Evolutionary conservation across 441 rosid species (phyloP).

Genomic region (Rhodomyrtus psidioides): DNA sequence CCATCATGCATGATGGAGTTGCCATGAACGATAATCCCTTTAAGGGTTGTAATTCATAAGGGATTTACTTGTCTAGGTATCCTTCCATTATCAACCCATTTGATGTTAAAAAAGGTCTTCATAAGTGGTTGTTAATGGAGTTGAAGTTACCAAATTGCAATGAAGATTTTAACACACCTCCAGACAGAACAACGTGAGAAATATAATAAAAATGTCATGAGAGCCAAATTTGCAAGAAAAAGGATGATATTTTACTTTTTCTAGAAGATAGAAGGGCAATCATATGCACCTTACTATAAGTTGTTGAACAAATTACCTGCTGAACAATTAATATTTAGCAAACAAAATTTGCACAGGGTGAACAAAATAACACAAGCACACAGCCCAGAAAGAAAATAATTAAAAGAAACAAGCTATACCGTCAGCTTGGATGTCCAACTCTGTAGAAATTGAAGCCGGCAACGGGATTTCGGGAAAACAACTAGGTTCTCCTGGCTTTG

Average conservation of each 20-base stretch:
- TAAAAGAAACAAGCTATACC: conserved; percentile 21
- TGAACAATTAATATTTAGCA: neutral
- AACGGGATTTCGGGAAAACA: conserved; percentile 27
- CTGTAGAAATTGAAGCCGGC: conserved; percentile 11
- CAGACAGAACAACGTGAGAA: neutral
- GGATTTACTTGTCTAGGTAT: neutral
- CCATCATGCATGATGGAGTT: too few species aligned
- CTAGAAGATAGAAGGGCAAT: neutral
- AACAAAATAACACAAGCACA: neutral
- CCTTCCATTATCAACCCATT: neutral
- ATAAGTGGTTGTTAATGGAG: too few species aligned
- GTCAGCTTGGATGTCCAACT: conserved; percentile 30
- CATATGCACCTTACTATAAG: neutral
- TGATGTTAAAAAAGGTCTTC: too few species aligned
- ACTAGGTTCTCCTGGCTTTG: conserved; percentile 49
- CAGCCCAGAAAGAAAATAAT: neutral
- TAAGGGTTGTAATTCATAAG: neutral
- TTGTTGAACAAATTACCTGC: neutral
- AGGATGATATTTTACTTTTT: neutral
- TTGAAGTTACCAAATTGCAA: neutral
- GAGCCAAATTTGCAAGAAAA: neutral
- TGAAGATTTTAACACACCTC: neutral
- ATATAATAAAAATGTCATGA: neutral
- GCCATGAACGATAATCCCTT: too few species aligned
- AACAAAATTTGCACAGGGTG: neutral